Percentiles rank a stretch among this genome's conserved stretches.
These are phyloP conservation scores for Myrica gale DNA, from an alignment of 306 rosid species.

Conservation along the genomic window DNA sequence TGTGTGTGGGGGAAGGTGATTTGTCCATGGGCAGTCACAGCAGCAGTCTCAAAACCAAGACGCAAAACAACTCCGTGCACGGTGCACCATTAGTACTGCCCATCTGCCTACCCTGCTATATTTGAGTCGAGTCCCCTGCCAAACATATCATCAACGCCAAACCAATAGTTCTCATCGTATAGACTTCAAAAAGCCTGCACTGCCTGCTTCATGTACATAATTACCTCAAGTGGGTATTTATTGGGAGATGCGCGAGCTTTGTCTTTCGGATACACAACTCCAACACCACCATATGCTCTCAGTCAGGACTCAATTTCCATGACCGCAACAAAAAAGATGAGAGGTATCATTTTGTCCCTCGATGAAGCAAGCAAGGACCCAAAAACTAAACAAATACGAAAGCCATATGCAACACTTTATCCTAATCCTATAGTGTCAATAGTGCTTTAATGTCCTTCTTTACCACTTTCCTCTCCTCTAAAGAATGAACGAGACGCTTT, in stretches of 20 bases:
- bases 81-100: no score
- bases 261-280: slow-evolving; percentile 5
- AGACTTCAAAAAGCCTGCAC: no score
- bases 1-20: no score
- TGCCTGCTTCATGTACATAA: no score
- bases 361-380: slow-evolving; percentile 17
- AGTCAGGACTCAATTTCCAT: background rate
- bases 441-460: background rate
- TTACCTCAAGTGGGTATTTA: slow-evolving; percentile 12
- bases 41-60: no score
- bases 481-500: background rate
- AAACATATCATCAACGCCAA: no score
- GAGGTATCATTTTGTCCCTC: slow-evolving; percentile 31
- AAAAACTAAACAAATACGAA: background rate
- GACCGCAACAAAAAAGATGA: slow-evolving; percentile 16
- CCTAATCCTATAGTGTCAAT: slow-evolving; percentile 5
- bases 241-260: background rate
- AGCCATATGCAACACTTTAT: background rate
- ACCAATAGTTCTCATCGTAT: no score
- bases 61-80: no score
- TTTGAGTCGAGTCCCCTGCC: no score
- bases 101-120: no score
- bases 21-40: no score
- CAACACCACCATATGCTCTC: slow-evolving; percentile 1
- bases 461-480: background rate